A percentile compares a stretch with the other conserved stretches of the same genome.
These are phyloP conservation scores for Camellia sinensis DNA, from an alignment of 148 eudicot genomes.

Conservation along the genomic window DNA sequence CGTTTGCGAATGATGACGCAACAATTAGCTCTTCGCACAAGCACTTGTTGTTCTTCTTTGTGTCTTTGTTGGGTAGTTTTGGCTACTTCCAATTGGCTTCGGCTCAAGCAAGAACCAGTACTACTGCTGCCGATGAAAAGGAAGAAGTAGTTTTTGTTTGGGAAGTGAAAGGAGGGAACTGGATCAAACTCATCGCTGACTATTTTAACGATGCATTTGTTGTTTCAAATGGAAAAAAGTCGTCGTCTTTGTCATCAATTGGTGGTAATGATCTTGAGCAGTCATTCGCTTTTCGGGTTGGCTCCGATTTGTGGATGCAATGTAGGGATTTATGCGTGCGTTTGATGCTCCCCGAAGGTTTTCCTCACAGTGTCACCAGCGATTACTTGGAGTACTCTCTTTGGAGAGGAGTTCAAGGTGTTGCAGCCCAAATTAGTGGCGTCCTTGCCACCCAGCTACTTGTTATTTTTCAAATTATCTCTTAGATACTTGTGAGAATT, in stretches of 20 bases:
- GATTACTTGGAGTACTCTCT: constrained; percentile 91
- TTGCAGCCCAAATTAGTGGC: constrained; percentile 91
- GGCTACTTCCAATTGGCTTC: constrained; percentile 28
- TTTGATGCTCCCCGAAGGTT: constrained; percentile 92
- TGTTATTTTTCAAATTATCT: constrained; percentile 2
- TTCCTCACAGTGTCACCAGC: constrained; percentile 82
- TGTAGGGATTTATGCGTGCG: constrained; percentile 50
- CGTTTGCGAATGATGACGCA: not conserved
- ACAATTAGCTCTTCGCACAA: not conserved
- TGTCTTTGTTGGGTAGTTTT: constrained; percentile 35
- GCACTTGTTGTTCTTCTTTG: constrained; percentile 23
- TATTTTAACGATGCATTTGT: constrained; percentile 57
- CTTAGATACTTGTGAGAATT: not conserved
- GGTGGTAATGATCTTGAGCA: constrained; percentile 14
- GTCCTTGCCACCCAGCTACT: constrained; percentile 91
- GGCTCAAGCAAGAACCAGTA: constrained; percentile 42
- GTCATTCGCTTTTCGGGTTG: not conserved
- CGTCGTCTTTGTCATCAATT: constrained; percentile 23
- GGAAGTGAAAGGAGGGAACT: constrained; percentile 71
- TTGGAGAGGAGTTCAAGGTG: constrained; percentile 97
- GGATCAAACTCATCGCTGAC: constrained; percentile 60
- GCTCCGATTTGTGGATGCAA: constrained; percentile 49
- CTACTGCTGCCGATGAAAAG: not conserved
- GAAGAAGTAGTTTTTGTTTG: constrained; percentile 46
- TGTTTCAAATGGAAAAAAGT: constrained; percentile 23